Conservation (phyloP, 257 asterid genomes). For the Nicotiana undulata region DNA sequence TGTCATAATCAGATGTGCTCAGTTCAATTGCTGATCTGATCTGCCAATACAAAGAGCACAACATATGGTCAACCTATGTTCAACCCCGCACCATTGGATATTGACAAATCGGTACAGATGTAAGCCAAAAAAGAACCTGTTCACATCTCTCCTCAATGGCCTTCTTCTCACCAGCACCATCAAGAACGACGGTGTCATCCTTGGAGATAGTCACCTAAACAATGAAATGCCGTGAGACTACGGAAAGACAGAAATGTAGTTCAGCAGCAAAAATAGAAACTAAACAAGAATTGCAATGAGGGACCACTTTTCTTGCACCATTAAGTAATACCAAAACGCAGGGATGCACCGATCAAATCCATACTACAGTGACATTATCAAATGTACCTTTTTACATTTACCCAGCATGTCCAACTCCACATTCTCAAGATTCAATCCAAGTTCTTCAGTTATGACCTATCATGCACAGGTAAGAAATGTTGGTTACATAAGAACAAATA, state of each 20-base stretch:
- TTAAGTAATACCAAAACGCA: background rate
- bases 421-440: conserved; percentile 42
- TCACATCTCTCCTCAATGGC: conserved; percentile 47
- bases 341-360: background rate
- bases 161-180: conserved; percentile 47
- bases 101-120: background rate
- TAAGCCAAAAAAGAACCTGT: conserved; percentile 25
- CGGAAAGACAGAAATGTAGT: background rate
- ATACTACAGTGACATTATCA: background rate
- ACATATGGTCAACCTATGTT: background rate
- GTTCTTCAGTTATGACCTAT: conserved; percentile 45
- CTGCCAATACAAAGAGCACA: conserved; percentile 24
- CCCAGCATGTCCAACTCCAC: conserved; percentile 42
- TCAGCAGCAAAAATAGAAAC: background rate
- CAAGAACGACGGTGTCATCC: conserved; percentile 45
- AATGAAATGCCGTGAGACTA: background rate
- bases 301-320: background rate
- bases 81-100: background rate
- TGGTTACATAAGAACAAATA: background rate
- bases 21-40: conserved; percentile 40
- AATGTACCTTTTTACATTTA: conserved; percentile 43
- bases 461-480: background rate
- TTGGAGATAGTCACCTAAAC: conserved; percentile 40
- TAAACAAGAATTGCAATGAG: background rate
- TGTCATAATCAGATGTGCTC: conserved; percentile 53